A percentile compares a stretch with the other conserved stretches of the same genome.
These are phyloP conservation scores for Tetrahymena thermophila DNA, from an alignment of 73 alveolate species.

Conservation along the genomic window DNA sequence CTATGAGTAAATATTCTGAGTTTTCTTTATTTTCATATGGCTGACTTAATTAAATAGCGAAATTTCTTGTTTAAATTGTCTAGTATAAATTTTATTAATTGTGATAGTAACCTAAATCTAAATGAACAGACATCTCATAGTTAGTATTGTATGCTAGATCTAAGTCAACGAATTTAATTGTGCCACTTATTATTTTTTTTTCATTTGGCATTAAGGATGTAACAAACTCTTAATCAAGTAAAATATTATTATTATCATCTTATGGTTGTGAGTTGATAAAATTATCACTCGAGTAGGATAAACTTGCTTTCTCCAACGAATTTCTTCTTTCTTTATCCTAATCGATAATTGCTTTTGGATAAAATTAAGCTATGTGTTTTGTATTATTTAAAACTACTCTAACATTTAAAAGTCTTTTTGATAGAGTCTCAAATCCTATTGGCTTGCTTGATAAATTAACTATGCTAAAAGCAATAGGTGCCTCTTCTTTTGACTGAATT, in stretches of 20 bases:
- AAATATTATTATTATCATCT: background rate
- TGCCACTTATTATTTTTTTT: background rate
- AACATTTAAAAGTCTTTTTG: background rate
- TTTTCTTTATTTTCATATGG: background rate
- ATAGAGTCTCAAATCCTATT: background rate
- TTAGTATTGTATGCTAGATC: background rate
- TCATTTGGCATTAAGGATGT: background rate
- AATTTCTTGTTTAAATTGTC: background rate
- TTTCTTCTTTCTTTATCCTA: background rate
- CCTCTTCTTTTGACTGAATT: background rate
- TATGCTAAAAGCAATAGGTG: background rate
- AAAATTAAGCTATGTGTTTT: background rate
- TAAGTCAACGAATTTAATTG: background rate
- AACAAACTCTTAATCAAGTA: background rate
- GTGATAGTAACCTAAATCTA: background rate
- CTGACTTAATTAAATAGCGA: background rate
- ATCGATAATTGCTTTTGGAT: background rate
- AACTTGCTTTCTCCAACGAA: background rate
- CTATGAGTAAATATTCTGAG: background rate
- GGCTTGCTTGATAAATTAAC: background rate
- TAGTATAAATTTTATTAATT: background rate
- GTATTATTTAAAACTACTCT: background rate
- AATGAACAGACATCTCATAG: background rate
- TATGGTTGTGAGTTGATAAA: background rate
- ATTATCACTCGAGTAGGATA: background rate